A percentile compares a stretch with the other conserved stretches of the same genome.
These are phyloP conservation scores for Myochromella boudieri DNA, from an alignment of 768 basidiomycete genomes.

Conservation along the genomic window DNA sequence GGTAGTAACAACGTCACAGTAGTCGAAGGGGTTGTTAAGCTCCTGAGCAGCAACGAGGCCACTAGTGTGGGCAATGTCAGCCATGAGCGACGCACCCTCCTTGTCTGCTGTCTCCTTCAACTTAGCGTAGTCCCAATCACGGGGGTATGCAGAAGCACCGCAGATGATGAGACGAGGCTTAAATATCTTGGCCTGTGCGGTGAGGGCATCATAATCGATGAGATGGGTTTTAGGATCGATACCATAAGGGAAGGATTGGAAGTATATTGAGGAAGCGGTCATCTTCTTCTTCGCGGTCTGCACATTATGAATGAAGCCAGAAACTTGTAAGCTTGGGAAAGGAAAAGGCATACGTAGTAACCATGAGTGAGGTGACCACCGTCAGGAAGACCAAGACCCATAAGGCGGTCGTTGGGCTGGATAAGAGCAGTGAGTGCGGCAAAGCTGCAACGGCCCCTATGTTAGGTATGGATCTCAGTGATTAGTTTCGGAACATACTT, in stretches of 20 bases:
- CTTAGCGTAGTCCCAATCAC: conserved; percentile 93
- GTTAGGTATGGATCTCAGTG: neutral
- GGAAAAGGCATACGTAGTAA: conserved; percentile 69
- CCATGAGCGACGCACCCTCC: conserved; percentile 92
- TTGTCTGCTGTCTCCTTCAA: conserved; percentile 80
- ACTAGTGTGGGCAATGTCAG: conserved; percentile 96
- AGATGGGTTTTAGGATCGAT: conserved; percentile 82
- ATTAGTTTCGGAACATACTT: conserved; percentile 54
- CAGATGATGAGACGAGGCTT: conserved; percentile 95
- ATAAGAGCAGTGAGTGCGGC: conserved; percentile 94
- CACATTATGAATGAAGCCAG: conserved; percentile 10
- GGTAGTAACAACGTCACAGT: conserved; percentile 97
- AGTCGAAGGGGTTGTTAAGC: conserved; percentile 88
- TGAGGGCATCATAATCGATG: conserved; percentile 83
- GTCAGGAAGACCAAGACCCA: conserved; percentile 98
- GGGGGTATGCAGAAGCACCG: conserved; percentile 97
- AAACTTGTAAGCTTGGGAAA: conserved; percentile 4
- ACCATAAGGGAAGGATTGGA: conserved; percentile 95
- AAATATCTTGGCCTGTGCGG: conserved; percentile 88
- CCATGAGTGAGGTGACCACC: conserved; percentile 98
- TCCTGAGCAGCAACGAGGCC: conserved; percentile 93
- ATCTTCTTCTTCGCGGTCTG: conserved; percentile 99
- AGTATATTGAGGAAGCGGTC: conserved; percentile 99
- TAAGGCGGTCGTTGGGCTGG: conserved; percentile 95
- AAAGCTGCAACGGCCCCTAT: conserved; percentile 58